phyloP scores from a whole-genome alignment of 495 filamentous ascomycete genomes.

The Neurospora tetrasperma region DNA sequence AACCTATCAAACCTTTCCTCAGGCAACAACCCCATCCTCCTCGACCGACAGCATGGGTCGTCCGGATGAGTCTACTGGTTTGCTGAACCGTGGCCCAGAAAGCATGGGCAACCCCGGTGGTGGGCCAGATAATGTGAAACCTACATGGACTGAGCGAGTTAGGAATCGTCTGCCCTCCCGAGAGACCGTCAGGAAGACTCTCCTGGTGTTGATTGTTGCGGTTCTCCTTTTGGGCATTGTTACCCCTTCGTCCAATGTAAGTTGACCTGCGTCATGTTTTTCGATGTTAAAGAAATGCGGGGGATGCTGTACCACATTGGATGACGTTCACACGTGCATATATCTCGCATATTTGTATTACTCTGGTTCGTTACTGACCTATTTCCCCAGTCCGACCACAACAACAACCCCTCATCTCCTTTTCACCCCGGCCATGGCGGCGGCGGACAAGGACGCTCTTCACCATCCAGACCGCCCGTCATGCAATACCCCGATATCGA shows the following conservation, averaged over 20 bases:
- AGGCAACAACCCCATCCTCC: constrained; percentile 33
- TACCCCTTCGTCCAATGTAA: not conserved
- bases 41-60: constrained; percentile 25
- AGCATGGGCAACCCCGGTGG: constrained; percentile 25
- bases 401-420: not conserved
- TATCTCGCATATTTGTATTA: not conserved
- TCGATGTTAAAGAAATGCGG: not conserved
- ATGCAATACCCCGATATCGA: constrained; percentile 19
- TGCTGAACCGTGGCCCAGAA: constrained; percentile 28
- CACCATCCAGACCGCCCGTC: not conserved
- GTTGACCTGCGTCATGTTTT: not conserved
- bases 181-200: constrained; percentile 10
- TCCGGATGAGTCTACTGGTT: constrained; percentile 24
- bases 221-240: constrained; percentile 11
- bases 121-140: not conserved
- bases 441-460: not conserved
- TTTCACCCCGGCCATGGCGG: not conserved
- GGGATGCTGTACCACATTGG: not conserved
- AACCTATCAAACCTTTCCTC: constrained; percentile 2
- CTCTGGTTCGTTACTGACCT: not conserved
- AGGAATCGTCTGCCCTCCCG: constrained; percentile 16
- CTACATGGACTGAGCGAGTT: constrained; percentile 25
- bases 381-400: not conserved
- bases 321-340: not conserved
- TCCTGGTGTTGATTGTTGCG: constrained; percentile 10